Base-by-base conservation (phyloP, 1,284 basidiomycete species). In the Sporisorium scitamineum region DNA sequence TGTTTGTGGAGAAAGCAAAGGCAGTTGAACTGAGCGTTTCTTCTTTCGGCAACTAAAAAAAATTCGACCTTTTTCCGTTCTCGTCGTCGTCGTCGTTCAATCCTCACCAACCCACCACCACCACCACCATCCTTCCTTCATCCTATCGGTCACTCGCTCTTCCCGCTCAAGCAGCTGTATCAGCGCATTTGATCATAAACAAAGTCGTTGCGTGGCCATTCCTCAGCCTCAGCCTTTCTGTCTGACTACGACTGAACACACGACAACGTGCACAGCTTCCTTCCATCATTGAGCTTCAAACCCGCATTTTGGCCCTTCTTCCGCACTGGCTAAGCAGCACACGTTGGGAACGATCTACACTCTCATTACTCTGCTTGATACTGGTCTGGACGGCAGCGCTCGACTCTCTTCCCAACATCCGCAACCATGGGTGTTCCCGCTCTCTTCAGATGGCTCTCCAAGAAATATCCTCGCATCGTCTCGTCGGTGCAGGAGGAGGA, bases 381-480 rank as follows among this genome's bases (percentile, higher is more conserved):
- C 14, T 34, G 6, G 14, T 14, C 34, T 34, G 10, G 34, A 8
- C 34, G 34, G 10, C 34, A 34, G 34, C 13, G 34, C 20, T 42
- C 41, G 9, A 45, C 22, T 24, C 9, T 20, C 22, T 24, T 9
- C 45, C 5, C 6, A 8, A 26, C 32, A 18, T 2, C 31, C 5
- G n/a, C 60, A 53, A 65, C 9, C 60, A 77, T 77, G 84, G 84
- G 84, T 79, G 84, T 85, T 37, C 84, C 84, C 31, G 83, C 84
- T 41, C 71, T 82, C 34, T 84, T 83, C 81, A 70, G 85, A 71
- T 86, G 85, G 85, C 80, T 86, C n/a, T 85, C 84, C 16, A 84
- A 84, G 72, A 86, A 85, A 80, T 86, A 86, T 62, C 84, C 85
- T 16, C 82, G 83, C 67, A 85, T 86, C 65, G 76, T 86, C 51